Base-by-base conservation (phyloP, 2,329 filamentous ascomycete genomes). In the Epichloe amarillans region DNA sequence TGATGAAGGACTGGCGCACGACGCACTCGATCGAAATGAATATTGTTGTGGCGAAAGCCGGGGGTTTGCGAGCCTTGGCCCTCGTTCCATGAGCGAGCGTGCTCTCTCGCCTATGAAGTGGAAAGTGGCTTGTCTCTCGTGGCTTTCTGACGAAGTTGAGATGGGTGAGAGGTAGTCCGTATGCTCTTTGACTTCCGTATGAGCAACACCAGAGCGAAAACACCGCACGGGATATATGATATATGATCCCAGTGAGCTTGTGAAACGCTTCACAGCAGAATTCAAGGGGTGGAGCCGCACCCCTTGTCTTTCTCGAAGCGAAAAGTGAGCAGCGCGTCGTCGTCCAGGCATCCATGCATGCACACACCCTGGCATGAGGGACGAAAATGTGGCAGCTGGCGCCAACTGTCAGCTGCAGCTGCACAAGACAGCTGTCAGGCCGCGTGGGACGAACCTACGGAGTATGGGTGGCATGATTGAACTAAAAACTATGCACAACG, bases 311-410 rank as follows among this genome's bases (percentile, higher is more conserved):
- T 33, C 12, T 46, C 21, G 42, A 50, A 50, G 44, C n/a, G 36
- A 42, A 49, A 12, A 23, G 39, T 21, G 14, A 47, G 46, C 21
- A 49, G 42, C 26, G 42, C 42, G 42, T 46, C 40, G 42, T 35
- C 23, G 26, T 33, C 42, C 17, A 50, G 43, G 43, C 49, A 47
- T 41, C 43, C 49, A 50, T 41, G 49, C 46, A 36, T 39, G 44
- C n/a, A 11, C 5, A 2, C 23, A 40, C 7, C 12, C 12, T 5
- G 40, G 19, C 19, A 10, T 35, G 30, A 30, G 26, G 26, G 26
- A 30, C 40, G 21, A 26, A 43, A 19, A 19, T 38, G 14, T 19
- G 38, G 19, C 44, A 51, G 44, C 38, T 48, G 50, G 10, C 8
- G 30, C 3, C 45, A 44, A 38, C 37, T 42, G 48, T 48, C 50